phyloP scores from a whole-genome alignment of 352 stramenopile species.

The Phytophthora palmivora region DNA sequence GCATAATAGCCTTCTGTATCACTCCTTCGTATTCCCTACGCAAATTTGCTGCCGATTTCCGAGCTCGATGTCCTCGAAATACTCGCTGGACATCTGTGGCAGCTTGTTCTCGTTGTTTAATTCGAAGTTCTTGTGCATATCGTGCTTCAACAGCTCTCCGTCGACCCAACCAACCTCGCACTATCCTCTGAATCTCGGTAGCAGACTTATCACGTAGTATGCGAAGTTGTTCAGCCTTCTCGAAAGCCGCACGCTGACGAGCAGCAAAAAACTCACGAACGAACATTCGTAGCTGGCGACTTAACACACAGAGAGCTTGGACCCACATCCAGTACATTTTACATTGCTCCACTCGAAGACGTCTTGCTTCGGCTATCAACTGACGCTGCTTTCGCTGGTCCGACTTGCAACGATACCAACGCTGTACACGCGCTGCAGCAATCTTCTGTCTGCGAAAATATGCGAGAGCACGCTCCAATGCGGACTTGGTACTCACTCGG shows the following conservation, averaged over 20 bases:
- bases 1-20: constrained; percentile 27
- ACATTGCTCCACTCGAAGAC: constrained; percentile 33
- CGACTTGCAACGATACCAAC: constrained; percentile 48
- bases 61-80: constrained; percentile 40
- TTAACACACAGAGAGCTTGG: constrained; percentile 39
- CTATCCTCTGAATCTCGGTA: constrained; percentile 47
- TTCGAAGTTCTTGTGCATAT: constrained; percentile 19
- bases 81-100: constrained; percentile 52
- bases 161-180: constrained; percentile 50
- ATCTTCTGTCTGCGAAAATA: constrained; percentile 54
- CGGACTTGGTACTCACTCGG: constrained; percentile 42
- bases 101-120: constrained; percentile 25
- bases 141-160: constrained; percentile 30
- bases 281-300: constrained; percentile 38
- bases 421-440: constrained; percentile 58
- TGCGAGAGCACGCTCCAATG: constrained; percentile 52
- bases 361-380: constrained; percentile 33
- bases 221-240: constrained; percentile 44
- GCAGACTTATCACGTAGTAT: constrained; percentile 40
- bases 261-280: constrained; percentile 40
- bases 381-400: constrained; percentile 26
- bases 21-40: constrained; percentile 23
- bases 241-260: constrained; percentile 44
- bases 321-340: constrained; percentile 40
- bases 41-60: constrained; percentile 18